Evolutionary conservation across 805 yeast species (phyloP).

Genomic region (Metschnikowia continentalis): DNA sequence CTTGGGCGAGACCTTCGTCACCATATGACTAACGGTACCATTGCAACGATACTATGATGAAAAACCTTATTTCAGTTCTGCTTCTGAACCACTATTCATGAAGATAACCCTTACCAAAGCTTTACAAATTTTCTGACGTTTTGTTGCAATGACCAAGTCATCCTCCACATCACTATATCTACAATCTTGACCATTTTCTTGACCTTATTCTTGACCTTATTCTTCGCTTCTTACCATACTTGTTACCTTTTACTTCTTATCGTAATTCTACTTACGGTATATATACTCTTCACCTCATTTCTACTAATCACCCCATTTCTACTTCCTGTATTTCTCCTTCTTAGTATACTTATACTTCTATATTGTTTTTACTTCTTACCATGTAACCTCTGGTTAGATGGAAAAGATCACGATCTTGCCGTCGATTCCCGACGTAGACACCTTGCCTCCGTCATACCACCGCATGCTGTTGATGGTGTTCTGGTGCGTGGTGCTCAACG

Average conservation of each 20-base stretch:
- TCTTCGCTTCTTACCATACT: not conserved
- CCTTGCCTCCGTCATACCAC: slow-evolving; percentile 42
- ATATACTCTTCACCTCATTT: too few species aligned
- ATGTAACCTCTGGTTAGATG: slow-evolving; percentile 4
- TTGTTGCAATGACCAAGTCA: slow-evolving; percentile 5
- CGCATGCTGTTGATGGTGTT: slow-evolving; percentile 75
- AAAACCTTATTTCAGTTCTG: slow-evolving; percentile 80
- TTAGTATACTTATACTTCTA: too few species aligned
- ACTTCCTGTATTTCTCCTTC: too few species aligned
- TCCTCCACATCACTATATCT: too few species aligned
- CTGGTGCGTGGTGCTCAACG: slow-evolving; percentile 78
- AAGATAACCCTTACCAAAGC: slow-evolving; percentile 71
- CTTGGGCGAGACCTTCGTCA: slow-evolving; percentile 15
- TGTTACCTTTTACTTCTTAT: too few species aligned
- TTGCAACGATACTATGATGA: slow-evolving; percentile 51
- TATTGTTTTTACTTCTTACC: not conserved
- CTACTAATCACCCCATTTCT: too few species aligned
- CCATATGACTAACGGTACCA: slow-evolving; percentile 9
- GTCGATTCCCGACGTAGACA: slow-evolving; percentile 76
- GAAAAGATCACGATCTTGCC: slow-evolving; percentile 82
- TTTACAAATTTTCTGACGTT: slow-evolving; percentile 38
- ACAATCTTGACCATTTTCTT: too few species aligned
- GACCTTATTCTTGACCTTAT: too few species aligned
- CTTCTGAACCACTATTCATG: slow-evolving; percentile 80
- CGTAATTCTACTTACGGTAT: too few species aligned